Percentiles rank a stretch among this genome's conserved stretches.
Conservation (phyloP, 2,329 filamentous ascomycete genomes). For the Orbilia brochopaga region DNA sequence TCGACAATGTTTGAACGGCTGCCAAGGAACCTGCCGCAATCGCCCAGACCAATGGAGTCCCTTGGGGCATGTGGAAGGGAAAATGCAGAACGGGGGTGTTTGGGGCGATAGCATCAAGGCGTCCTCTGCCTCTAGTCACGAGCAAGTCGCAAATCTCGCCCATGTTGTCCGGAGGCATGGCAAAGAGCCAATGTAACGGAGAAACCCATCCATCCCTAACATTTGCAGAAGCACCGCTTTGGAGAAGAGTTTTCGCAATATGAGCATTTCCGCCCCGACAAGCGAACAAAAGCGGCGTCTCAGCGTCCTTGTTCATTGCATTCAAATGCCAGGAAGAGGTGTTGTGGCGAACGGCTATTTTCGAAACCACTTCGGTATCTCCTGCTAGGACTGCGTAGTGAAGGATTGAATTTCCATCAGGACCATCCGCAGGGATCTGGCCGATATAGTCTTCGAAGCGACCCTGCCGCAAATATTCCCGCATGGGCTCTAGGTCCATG, state of each 20-base stretch:
- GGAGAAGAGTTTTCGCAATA: slow-evolving; percentile 12
- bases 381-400: slow-evolving; percentile 30
- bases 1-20: slow-evolving; percentile 17
- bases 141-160: slow-evolving; percentile 22
- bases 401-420: slow-evolving; percentile 33
- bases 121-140: slow-evolving; percentile 13
- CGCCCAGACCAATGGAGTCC: slow-evolving; percentile 30
- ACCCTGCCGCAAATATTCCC: slow-evolving; percentile 7
- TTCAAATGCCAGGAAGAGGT: slow-evolving; percentile 27
- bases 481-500: slow-evolving; percentile 21
- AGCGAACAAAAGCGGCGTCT: slow-evolving; percentile 31
- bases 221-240: slow-evolving; percentile 25
- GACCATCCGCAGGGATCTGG: slow-evolving; percentile 23
- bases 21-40: slow-evolving; percentile 20
- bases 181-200: slow-evolving; percentile 40
- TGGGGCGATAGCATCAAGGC: slow-evolving; percentile 23
- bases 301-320: slow-evolving; percentile 20
- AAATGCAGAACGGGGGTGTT: slow-evolving; percentile 33
- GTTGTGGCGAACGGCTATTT: not conserved
- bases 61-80: slow-evolving; percentile 32
- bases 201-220: slow-evolving; percentile 24
- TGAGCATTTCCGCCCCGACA: slow-evolving; percentile 33
- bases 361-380: slow-evolving; percentile 15
- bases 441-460: slow-evolving; percentile 16
- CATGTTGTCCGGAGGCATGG: slow-evolving; percentile 18